Conservation (phyloP, 805 yeast genomes). For the Ogataea sp. region DNA sequence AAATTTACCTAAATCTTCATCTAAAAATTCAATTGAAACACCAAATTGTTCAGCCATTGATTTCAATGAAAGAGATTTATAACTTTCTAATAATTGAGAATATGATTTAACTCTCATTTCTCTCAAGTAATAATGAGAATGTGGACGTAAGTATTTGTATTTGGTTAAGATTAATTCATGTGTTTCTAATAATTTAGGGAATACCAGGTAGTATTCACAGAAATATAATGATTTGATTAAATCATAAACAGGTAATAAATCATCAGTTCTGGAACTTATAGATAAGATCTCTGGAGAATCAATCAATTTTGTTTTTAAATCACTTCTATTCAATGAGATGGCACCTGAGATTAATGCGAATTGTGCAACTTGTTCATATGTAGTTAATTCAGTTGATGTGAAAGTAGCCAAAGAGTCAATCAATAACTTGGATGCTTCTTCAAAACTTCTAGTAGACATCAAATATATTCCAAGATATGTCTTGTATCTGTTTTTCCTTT, state of each 20-base stretch:
- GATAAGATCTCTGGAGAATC: constrained; percentile 93
- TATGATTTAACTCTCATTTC: constrained; percentile 95
- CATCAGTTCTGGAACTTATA: constrained; percentile 59
- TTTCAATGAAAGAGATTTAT: constrained; percentile 79
- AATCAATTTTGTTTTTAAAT: constrained; percentile 73
- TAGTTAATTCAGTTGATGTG: constrained; percentile 83
- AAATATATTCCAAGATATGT: constrained; percentile 82
- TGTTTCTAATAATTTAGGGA: constrained; percentile 69
- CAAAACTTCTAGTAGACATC: constrained; percentile 79
- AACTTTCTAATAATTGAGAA: constrained; percentile 87
- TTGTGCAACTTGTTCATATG: constrained; percentile 84
- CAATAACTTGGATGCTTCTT: constrained; percentile 75
- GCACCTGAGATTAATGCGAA: constrained; percentile 88
- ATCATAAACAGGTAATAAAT: constrained; percentile 72
- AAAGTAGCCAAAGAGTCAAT: constrained; percentile 92
- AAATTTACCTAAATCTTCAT: constrained; percentile 78
- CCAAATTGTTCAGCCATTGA: constrained; percentile 95
- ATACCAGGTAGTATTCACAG: constrained; percentile 76
- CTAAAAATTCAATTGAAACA: constrained; percentile 81
- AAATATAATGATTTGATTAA: constrained; percentile 82
- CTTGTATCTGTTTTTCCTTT: constrained; percentile 89
- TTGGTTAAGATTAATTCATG: constrained; percentile 65
- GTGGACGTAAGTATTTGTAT: constrained; percentile 60
- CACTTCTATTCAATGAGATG: constrained; percentile 72
- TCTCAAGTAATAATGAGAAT: constrained; percentile 77